Evolutionary conservation across 768 basidiomycete species (phyloP).

Genomic region (Pleurotus pulmonarius): DNA sequence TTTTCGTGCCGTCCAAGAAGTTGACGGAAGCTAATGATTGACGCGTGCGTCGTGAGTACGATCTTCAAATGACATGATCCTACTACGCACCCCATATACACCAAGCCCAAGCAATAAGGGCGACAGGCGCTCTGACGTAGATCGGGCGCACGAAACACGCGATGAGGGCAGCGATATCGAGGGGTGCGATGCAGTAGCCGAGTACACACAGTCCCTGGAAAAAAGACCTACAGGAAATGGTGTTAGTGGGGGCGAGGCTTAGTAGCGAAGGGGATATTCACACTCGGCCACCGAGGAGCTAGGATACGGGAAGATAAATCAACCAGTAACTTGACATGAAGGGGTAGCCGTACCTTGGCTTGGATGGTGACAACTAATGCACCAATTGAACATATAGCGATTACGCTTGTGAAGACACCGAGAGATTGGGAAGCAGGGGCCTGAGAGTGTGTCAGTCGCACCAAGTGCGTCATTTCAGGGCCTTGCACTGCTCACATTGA

Average conservation of each 20-base stretch:
- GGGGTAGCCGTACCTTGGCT: slow-evolving; percentile 63
- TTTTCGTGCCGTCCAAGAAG: slow-evolving; percentile 92
- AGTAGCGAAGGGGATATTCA: slow-evolving; percentile 28
- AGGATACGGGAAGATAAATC: slow-evolving; percentile 1
- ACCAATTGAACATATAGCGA: slow-evolving; percentile 88
- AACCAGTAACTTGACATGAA: neutral
- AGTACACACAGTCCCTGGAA: slow-evolving; percentile 95
- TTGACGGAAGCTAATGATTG: slow-evolving; percentile 74
- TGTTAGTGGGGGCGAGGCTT: neutral
- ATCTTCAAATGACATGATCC: no score
- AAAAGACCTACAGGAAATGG: slow-evolving; percentile 62
- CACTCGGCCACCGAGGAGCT: slow-evolving; percentile 85
- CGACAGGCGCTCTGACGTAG: slow-evolving; percentile 83
- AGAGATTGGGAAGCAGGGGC: slow-evolving; percentile 82
- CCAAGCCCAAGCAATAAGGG: slow-evolving; percentile 90
- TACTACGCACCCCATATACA: slow-evolving; percentile 86
- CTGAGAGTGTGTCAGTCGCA: slow-evolving; percentile 33
- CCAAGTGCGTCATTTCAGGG: neutral
- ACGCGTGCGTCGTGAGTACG: neutral
- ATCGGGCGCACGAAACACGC: slow-evolving; percentile 82
- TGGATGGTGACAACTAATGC: slow-evolving; percentile 93
- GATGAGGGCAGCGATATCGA: slow-evolving; percentile 86
- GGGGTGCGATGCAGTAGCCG: slow-evolving; percentile 93
- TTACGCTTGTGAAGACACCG: slow-evolving; percentile 89
- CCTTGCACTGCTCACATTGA: slow-evolving; percentile 52